A percentile compares a stretch with the other conserved stretches of the same genome.
These are phyloP conservation scores for Neospora caninum DNA, from an alignment of 169 alveolate genomes.

Conservation along the genomic window DNA sequence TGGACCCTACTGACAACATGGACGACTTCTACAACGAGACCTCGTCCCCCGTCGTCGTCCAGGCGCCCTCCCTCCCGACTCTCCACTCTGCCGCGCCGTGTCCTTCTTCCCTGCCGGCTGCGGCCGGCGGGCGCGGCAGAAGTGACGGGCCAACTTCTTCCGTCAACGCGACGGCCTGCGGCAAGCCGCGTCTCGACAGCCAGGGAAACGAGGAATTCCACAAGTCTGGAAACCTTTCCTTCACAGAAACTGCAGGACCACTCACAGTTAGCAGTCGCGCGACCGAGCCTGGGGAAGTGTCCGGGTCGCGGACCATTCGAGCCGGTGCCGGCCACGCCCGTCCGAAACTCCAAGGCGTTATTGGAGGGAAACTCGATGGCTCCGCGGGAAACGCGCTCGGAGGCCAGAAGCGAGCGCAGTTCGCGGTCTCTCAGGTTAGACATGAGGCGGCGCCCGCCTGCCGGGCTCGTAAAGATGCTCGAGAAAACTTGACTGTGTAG, in stretches of 20 bases:
- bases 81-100: not conserved
- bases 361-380: not conserved
- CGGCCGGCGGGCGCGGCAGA: too few species aligned
- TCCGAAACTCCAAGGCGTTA: not conserved
- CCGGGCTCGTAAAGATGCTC: too few species aligned
- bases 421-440: not conserved
- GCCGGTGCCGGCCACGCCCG: not conserved
- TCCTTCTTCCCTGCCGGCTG: too few species aligned
- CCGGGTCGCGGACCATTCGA: not conserved
- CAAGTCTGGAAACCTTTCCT: too few species aligned
- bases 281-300: too few species aligned
- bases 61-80: not conserved
- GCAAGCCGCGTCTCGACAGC: not conserved
- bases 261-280: not conserved
- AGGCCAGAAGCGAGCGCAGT: not conserved
- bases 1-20: not conserved
- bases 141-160: not conserved
- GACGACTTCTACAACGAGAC: constrained; percentile 6
- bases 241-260: not conserved
- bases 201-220: not conserved
- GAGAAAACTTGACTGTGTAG: too few species aligned
- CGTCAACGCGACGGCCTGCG: not conserved
- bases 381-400: not conserved
- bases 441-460: not conserved
- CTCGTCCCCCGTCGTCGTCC: not conserved